phyloP scores from a whole-genome alignment of 108 stramenopile genomes.

The Bacterosira constricta region DNA sequence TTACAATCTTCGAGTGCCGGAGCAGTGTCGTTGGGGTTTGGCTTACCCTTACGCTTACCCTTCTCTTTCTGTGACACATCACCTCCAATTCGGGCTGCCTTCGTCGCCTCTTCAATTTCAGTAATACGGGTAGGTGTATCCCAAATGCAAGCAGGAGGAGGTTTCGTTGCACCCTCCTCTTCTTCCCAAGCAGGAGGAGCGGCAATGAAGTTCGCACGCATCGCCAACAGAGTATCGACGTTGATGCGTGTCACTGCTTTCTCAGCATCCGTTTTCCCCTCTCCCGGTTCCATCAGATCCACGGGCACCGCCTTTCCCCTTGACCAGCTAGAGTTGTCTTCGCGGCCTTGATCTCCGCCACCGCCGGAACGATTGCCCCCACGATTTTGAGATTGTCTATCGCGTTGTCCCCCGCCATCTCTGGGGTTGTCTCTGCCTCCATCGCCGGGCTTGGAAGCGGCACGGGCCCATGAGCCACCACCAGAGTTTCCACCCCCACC shows the following conservation, averaged over 20 bases:
- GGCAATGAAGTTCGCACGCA: constrained; percentile 60
- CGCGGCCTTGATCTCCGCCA: constrained; percentile 31
- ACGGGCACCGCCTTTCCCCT: constrained; percentile 34
- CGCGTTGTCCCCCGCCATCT: constrained; percentile 16
- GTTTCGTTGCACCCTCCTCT: constrained; percentile 7
- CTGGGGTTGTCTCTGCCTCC: constrained; percentile 41
- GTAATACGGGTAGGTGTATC: constrained; percentile 44
- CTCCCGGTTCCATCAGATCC: constrained; percentile 52
- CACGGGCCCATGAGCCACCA: constrained; percentile 34
- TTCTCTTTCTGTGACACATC: constrained; percentile 41
- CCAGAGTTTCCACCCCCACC: constrained; percentile 9
- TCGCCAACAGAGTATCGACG: constrained; percentile 52
- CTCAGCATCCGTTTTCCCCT: constrained; percentile 59
- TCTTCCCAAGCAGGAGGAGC: constrained; percentile 46
- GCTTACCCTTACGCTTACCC: constrained; percentile 12
- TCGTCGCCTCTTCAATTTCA: constrained; percentile 41
- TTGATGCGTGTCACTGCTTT: constrained; percentile 64
- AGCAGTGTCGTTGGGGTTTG: constrained; percentile 63
- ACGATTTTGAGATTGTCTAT: constrained; percentile 20
- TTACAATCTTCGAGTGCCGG: constrained; percentile 79
- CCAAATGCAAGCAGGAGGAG: constrained; percentile 50
- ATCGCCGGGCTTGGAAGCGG: constrained; percentile 37
- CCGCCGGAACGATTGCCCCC: constrained; percentile 23
- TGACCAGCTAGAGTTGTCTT: constrained; percentile 18
- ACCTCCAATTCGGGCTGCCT: constrained; percentile 45